Percentiles rank a stretch among this genome's conserved stretches.
Conservation (phyloP, 2,329 filamentous ascomycete species). For the Nemania sp. region DNA sequence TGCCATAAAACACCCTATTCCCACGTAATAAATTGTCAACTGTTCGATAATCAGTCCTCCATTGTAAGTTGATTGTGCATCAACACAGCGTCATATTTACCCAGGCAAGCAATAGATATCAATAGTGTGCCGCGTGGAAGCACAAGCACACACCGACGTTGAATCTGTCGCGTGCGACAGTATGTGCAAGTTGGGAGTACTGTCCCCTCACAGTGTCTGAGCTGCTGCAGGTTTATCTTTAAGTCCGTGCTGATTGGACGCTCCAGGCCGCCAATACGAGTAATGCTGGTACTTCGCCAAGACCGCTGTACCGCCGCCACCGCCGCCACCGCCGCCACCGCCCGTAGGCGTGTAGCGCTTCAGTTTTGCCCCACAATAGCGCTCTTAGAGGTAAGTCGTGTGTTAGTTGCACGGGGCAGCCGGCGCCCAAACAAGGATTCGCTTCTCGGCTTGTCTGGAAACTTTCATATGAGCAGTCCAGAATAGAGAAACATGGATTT, state of each 20-base stretch:
- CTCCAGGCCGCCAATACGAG: constrained; percentile 22
- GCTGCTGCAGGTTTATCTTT: constrained; percentile 39
- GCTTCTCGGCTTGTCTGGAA: too few relatives aligned
- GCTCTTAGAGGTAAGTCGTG: not conserved
- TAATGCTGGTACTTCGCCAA: constrained; percentile 12
- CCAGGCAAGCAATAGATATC: too few relatives aligned
- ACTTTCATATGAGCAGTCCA: too few relatives aligned
- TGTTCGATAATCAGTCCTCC: not conserved
- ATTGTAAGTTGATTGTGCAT: not conserved
- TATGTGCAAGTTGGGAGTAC: constrained; percentile 21
- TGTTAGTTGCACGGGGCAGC: too few relatives aligned
- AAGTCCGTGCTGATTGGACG: constrained; percentile 32
- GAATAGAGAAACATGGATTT: too few relatives aligned
- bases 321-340: too few relatives aligned
- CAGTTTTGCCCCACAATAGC: not conserved
- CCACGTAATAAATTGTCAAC: not conserved
- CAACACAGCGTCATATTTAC: constrained; percentile 1
- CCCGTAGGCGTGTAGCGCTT: not conserved
- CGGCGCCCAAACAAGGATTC: too few relatives aligned
- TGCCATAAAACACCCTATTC: not conserved
- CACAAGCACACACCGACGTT: not conserved
- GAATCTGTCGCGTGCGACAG: constrained; percentile 16
- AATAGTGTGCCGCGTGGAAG: not conserved
- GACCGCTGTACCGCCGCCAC: too few relatives aligned
- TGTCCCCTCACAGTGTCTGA: constrained; percentile 35